These are phyloP conservation scores for Lentinus brumalis DNA, from an alignment of 768 basidiomycete species.

Conservation along the genomic window DNA sequence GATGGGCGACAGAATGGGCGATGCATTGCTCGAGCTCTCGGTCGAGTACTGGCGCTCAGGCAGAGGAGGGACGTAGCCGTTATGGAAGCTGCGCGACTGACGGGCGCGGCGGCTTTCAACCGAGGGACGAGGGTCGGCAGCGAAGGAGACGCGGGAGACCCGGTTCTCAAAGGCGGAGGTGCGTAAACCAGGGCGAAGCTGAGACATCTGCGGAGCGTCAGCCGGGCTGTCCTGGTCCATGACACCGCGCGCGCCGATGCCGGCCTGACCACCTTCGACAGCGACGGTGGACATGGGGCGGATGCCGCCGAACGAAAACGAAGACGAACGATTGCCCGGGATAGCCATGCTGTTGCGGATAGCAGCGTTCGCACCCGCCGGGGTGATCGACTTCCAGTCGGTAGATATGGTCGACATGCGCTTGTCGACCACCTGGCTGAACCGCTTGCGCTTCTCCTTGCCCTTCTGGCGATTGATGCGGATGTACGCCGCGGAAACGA, in stretches of 20 bases:
- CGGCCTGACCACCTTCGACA: constrained; percentile 46
- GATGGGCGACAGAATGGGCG: constrained; percentile 43
- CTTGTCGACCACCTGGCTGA: constrained; percentile 78
- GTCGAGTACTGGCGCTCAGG: constrained; percentile 36
- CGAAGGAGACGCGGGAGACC: constrained; percentile 69
- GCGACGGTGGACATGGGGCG: constrained; percentile 46
- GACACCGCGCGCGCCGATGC: constrained; percentile 39
- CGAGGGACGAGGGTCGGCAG: constrained; percentile 55
- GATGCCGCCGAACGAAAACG: constrained; percentile 63
- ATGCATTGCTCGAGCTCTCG: constrained; percentile 14
- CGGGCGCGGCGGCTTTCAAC: constrained; percentile 44
- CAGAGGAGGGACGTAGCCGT: constrained; percentile 43
- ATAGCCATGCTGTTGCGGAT: constrained; percentile 70
- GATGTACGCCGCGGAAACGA: constrained; percentile 52
- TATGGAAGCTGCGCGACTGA: constrained; percentile 42
- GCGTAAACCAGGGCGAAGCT: constrained; percentile 57
- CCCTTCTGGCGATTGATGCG: constrained; percentile 51
- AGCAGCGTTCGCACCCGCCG: constrained; percentile 70
- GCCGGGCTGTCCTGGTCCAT: constrained; percentile 3
- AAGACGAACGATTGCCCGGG: constrained; percentile 41
- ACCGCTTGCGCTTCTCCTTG: constrained; percentile 62
- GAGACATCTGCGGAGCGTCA: constrained; percentile 38
- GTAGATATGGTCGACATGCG: constrained; percentile 69
- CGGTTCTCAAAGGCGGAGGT: constrained; percentile 50
- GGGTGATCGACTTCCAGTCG: constrained; percentile 58